Evolutionary conservation across 495 filamentous ascomycete species (phyloP).

Genomic region (Recurvomyces mirabilis): DNA sequence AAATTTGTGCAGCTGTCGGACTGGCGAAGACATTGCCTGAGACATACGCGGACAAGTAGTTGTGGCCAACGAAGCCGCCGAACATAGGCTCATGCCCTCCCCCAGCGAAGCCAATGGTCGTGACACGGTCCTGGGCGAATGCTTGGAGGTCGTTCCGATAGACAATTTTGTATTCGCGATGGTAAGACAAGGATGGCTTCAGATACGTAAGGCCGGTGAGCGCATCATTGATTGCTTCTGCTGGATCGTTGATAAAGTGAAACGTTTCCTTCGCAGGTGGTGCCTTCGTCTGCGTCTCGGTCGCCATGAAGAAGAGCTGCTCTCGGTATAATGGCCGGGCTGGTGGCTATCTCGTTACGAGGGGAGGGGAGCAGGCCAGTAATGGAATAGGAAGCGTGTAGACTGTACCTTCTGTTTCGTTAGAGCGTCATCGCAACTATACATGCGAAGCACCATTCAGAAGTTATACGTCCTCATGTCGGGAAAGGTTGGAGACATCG

Average conservation of each 20-base stretch:
- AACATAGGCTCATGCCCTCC: slow-evolving; percentile 24
- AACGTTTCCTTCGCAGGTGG: slow-evolving; percentile 16
- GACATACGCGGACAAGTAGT: slow-evolving; percentile 19
- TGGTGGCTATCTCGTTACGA: too few species aligned
- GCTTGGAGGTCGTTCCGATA: slow-evolving; percentile 15
- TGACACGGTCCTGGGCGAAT: slow-evolving; percentile 13
- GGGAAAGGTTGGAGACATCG: too few species aligned
- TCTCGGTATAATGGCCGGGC: too few species aligned
- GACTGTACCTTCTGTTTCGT: too few species aligned
- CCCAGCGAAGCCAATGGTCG: slow-evolving; percentile 21
- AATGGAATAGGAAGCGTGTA: too few species aligned
- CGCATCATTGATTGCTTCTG: slow-evolving; percentile 18
- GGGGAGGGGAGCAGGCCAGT: neutral
- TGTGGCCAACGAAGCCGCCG: slow-evolving; percentile 20
- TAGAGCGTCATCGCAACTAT: too few species aligned
- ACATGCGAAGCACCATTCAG: too few species aligned
- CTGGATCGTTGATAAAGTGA: slow-evolving; percentile 22
- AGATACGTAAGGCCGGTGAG: slow-evolving; percentile 11
- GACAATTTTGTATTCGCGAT: slow-evolving; percentile 18
- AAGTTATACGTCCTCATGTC: too few species aligned
- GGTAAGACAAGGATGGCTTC: slow-evolving; percentile 16
- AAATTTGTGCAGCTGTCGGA: slow-evolving; percentile 21
- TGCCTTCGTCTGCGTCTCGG: slow-evolving; percentile 6
- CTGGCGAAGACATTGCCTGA: slow-evolving; percentile 20
- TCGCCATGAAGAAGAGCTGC: slow-evolving; percentile 8